Base-by-base conservation (phyloP, 768 basidiomycete genomes). In the Nidularia sp. region DNA sequence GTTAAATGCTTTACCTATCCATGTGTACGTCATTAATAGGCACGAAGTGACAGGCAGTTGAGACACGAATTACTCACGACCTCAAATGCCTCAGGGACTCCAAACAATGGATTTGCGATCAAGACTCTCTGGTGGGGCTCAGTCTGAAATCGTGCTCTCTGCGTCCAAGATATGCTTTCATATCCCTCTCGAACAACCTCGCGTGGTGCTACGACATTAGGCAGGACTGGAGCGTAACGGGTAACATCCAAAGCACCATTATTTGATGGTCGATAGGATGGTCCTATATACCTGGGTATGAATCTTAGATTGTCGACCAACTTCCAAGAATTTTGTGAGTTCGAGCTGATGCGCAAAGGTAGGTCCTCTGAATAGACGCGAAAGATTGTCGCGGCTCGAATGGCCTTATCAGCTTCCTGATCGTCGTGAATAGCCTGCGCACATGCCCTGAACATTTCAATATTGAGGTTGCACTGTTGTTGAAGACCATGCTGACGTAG, bases 111-210 rank as follows among this genome's bases (percentile, higher is more conserved):
- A 60, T 77, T 64, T 2, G 67, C 71, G 3, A 68, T 51, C 8
- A 69, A 50, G 6, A 78, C 47, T 34, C 66, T 57, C 35, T 60
- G 61, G 15, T 61, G 48, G 4, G 74, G 75, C 18, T 62, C 56
- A 2, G 25, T 29, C 25, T 51, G 36, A 33, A 72, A 70, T 12
- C 62, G 50, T 2, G 66, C 77, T n/a, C 77, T 61, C 49, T 81
- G 79, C 3, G 76, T 77, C 80, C 80, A 81, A 5, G 72, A 72
- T 8, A 81, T 64, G 0, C 70, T 51, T 56, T 74, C 70, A 47
- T 65, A 70, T 34, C 73, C 64, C 13, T 61, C 45, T 34, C 66
- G 68, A 7, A 79, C 66, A 1, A 78, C 53, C 45, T 78, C 53
- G 5, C 43, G 57, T 0, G 79, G 78, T 0, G 70, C 58, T 2